Percentiles rank a stretch among this genome's conserved stretches.
phyloP scores from a whole-genome alignment of 306 rosid genomes.

The Vigna mungo region DNA sequence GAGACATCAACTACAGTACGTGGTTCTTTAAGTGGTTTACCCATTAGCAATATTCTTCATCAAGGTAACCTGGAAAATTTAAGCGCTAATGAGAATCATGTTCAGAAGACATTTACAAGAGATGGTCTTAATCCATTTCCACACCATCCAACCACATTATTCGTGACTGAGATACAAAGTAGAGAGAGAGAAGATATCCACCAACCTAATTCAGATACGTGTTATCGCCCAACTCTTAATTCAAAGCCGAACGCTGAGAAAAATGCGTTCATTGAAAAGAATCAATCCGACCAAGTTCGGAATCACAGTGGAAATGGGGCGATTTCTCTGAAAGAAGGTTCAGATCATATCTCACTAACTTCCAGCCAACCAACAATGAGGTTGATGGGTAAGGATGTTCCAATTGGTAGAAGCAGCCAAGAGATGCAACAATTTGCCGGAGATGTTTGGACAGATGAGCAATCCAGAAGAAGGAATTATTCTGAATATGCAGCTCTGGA shows the following conservation, averaged over 20 bases:
- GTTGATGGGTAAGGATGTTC: slow-evolving; percentile 98
- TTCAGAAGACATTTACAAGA: slow-evolving; percentile 57
- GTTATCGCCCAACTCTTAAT: slow-evolving; percentile 49
- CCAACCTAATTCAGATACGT: slow-evolving; percentile 52
- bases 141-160: slow-evolving; percentile 68
- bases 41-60: slow-evolving; percentile 45
- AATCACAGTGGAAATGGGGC: slow-evolving; percentile 49
- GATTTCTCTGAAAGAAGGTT: slow-evolving; percentile 57
- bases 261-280: slow-evolving; percentile 52
- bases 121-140: slow-evolving; percentile 60
- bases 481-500: slow-evolving; percentile 52
- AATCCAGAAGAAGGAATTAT: slow-evolving; percentile 56
- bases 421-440: slow-evolving; percentile 59
- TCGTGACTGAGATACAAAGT: slow-evolving; percentile 58
- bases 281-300: slow-evolving; percentile 53
- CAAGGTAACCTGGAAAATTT: slow-evolving; percentile 55
- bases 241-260: slow-evolving; percentile 54
- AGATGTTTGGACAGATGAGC: slow-evolving; percentile 71
- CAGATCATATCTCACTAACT: slow-evolving; percentile 49
- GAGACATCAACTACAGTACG: slow-evolving; percentile 51
- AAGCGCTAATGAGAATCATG: slow-evolving; percentile 52
- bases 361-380: slow-evolving; percentile 88
- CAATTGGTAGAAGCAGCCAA: slow-evolving; percentile 79
- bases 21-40: slow-evolving; percentile 56
- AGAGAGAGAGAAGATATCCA: slow-evolving; percentile 58